These are phyloP conservation scores for Fragilariopsis cylindrus DNA, from an alignment of 108 stramenopile genomes.

Conservation along the genomic window DNA sequence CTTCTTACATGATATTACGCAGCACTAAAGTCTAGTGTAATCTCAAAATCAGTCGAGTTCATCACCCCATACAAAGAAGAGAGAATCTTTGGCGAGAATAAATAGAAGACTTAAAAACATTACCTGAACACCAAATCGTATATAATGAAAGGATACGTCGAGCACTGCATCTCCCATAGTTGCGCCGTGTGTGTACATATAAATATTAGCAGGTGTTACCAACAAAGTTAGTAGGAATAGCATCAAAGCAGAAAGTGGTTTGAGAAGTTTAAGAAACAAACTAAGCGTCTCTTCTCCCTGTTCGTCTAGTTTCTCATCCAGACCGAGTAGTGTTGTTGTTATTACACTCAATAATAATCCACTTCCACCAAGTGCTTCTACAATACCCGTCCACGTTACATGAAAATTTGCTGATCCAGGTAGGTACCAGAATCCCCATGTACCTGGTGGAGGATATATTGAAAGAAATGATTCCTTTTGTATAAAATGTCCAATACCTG, in stretches of 20 bases:
- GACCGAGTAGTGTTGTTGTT: slow-evolving; percentile 40
- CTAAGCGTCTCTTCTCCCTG: neutral
- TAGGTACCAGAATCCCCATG: slow-evolving; percentile 87
- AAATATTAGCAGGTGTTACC: slow-evolving; percentile 91
- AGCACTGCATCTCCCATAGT: no score
- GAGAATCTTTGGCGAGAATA: no score
- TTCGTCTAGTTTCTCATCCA: no score
- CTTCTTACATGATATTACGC: no score
- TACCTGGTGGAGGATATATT: slow-evolving; percentile 78
- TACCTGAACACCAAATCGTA: no score
- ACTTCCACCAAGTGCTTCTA: slow-evolving; percentile 77
- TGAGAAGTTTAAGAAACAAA: neutral
- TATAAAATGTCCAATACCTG: slow-evolving; percentile 83
- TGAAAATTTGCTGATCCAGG: slow-evolving; percentile 83
- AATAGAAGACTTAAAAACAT: no score
- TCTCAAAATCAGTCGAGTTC: no score
- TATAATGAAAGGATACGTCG: no score
- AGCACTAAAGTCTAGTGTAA: no score
- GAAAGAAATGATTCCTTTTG: slow-evolving; percentile 60
- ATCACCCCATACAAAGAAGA: no score
- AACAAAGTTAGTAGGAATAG: slow-evolving; percentile 66
- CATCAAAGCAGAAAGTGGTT: neutral
- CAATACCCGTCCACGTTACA: slow-evolving; percentile 81
- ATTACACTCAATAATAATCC: slow-evolving; percentile 40
- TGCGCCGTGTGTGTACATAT: slow-evolving; percentile 90